Conservation (phyloP, 2,329 filamentous ascomycete species). For the Botrytis aclada region DNA sequence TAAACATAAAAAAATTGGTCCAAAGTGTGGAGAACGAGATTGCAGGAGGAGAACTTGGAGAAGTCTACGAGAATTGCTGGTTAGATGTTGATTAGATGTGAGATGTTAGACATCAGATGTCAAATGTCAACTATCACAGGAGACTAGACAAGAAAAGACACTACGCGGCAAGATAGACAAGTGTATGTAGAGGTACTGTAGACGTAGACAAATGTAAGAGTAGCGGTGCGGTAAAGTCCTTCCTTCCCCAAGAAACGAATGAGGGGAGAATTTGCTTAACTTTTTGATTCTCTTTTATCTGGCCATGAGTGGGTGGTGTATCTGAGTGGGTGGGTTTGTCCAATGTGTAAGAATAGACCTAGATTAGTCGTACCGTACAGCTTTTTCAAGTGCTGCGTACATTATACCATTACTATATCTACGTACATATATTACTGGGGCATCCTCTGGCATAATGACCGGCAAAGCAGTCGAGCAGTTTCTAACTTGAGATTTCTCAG, state of each 20-base stretch:
- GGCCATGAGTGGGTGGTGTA: background rate
- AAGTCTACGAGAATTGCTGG: background rate
- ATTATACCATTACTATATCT: background rate
- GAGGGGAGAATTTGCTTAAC: background rate
- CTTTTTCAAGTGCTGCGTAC: background rate
- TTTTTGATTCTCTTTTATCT: background rate
- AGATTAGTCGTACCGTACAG: background rate
- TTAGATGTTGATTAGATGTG: background rate
- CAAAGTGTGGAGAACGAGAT: background rate
- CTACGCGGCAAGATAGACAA: background rate
- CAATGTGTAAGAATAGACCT: background rate
- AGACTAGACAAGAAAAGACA: background rate
- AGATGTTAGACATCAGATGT: background rate
- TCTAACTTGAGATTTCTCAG: background rate
- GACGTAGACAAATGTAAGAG: constrained; percentile 6
- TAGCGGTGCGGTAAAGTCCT: background rate
- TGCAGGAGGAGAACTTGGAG: background rate
- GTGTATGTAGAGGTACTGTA: no score
- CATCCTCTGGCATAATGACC: background rate
- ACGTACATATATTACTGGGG: background rate
- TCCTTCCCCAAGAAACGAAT: constrained; percentile 9
- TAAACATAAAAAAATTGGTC: background rate
- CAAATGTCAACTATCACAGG: background rate
- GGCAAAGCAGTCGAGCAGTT: background rate
- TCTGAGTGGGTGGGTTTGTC: background rate